A percentile compares a stretch with the other conserved stretches of the same genome.
phyloP scores from a whole-genome alignment of 202 grass and related monocot genomes.

The Sporobolus alterniflorus region DNA sequence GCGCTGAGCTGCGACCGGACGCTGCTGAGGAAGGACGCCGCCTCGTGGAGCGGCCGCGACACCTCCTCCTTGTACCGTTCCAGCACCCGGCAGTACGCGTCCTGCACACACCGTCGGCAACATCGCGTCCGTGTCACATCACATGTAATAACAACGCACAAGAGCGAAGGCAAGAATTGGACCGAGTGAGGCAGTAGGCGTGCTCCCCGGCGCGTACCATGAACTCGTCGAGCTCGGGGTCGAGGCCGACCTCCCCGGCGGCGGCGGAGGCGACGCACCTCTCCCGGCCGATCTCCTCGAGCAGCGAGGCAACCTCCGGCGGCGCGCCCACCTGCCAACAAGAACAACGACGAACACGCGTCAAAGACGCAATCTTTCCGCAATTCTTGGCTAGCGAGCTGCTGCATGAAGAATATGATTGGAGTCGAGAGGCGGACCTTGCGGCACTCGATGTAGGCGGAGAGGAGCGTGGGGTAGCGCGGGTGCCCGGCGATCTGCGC shows the following conservation, averaged over 20 bases:
- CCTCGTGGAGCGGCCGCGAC: conserved; percentile 86
- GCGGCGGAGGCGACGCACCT: conserved; percentile 23
- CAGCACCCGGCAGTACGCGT: conserved; percentile 82
- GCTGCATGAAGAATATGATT: too few species aligned
- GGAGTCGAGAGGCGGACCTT: conserved; percentile 70
- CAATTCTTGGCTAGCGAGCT: conserved; percentile 12
- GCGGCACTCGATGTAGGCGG: conserved; percentile 93
- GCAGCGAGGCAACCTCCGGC: conserved; percentile 74
- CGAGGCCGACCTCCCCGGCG: conserved; percentile 53
- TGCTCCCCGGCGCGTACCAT: conserved; percentile 49
- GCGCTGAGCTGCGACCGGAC: conserved; percentile 77
- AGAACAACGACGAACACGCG: conserved; percentile 1
- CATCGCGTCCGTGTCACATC: not conserved
- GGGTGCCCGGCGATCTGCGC: conserved; percentile 93
- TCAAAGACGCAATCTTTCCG: not conserved
- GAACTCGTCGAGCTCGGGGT: conserved; percentile 98
- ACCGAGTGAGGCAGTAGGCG: not conserved
- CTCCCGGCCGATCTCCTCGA: conserved; percentile 84
- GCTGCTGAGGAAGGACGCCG: conserved; percentile 86
- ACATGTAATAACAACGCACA: conserved; percentile 62
- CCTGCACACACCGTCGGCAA: conserved; percentile 38
- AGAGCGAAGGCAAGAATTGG: not conserved
- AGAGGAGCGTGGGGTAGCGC: conserved; percentile 80
- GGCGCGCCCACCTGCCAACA: conserved; percentile 81
- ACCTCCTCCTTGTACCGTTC: conserved; percentile 90